A percentile compares a stretch with the other conserved stretches of the same genome.
Conservation (phyloP, 345 rosid species). For the Kernera saxatilis region DNA sequence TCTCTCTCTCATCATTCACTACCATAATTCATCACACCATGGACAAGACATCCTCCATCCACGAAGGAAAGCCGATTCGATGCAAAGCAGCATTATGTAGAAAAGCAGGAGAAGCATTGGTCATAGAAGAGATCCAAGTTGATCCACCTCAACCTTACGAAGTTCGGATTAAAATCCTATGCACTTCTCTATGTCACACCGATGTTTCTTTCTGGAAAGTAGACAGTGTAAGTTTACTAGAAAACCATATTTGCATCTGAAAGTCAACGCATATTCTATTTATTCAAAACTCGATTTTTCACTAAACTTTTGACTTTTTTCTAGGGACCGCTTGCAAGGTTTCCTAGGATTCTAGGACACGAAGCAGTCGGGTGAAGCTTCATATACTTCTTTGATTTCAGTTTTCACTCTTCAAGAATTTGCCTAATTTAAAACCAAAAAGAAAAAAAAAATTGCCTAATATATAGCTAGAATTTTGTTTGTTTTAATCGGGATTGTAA, state of each 20-base stretch:
- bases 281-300: background rate
- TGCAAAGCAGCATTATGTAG: slow-evolving; percentile 75
- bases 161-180: slow-evolving; percentile 61
- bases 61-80: slow-evolving; percentile 41
- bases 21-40: background rate
- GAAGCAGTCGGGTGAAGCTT: slow-evolving; percentile 64
- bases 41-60: background rate
- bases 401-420: background rate
- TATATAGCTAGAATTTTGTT: too few relatives aligned
- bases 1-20: background rate
- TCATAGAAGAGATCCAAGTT: slow-evolving; percentile 61
- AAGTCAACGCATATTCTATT: background rate
- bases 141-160: slow-evolving; percentile 67
- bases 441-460: too few relatives aligned
- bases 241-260: background rate
- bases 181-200: slow-evolving; percentile 66
- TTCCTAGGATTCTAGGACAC: slow-evolving; percentile 69
- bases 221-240: slow-evolving; percentile 31
- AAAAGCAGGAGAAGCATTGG: slow-evolving; percentile 43
- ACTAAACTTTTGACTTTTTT: background rate
- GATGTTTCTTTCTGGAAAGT: slow-evolving; percentile 52
- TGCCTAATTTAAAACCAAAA: too few relatives aligned
- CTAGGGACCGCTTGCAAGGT: slow-evolving; percentile 40
- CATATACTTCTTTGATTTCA: background rate
- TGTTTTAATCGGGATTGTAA: background rate